These are phyloP conservation scores for Parasarocladium wereldwijsianum DNA, from an alignment of 2,329 filamentous ascomycete genomes.

Conservation along the genomic window DNA sequence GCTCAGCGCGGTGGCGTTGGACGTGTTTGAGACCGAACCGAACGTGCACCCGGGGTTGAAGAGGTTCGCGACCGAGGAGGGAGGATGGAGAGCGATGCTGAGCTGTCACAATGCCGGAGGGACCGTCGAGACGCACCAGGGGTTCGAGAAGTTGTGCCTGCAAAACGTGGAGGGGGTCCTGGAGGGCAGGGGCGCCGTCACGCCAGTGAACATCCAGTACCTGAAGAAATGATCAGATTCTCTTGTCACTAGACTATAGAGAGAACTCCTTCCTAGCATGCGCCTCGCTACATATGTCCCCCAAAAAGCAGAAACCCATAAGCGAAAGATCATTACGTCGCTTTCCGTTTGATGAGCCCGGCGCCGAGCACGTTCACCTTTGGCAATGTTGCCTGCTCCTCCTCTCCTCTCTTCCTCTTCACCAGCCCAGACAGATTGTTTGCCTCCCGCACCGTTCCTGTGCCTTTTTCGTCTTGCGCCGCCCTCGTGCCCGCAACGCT, in stretches of 20 bases:
- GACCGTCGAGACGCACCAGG: constrained; percentile 50
- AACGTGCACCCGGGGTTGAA: constrained; percentile 30
- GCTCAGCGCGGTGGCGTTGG: constrained; percentile 40
- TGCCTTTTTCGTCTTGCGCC: constrained; percentile 7
- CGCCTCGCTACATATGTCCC: not conserved
- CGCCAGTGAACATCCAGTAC: constrained; percentile 48
- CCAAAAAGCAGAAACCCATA: not conserved
- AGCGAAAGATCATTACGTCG: constrained; percentile 19
- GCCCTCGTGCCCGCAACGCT: constrained; percentile 30
- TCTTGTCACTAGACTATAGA: not conserved
- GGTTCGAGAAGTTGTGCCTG: constrained; percentile 53
- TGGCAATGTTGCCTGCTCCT: constrained; percentile 9
- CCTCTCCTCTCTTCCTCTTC: constrained; percentile 29
- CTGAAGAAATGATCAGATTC: constrained; percentile 14
- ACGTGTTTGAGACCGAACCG: constrained; percentile 51
- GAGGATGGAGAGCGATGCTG: constrained; percentile 39
- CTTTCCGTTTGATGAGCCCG: constrained; percentile 41
- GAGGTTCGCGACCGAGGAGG: constrained; percentile 19
- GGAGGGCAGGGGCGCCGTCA: constrained; percentile 32
- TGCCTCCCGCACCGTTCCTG: constrained; percentile 12
- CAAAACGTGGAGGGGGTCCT: constrained; percentile 49
- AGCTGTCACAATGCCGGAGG: constrained; percentile 56
- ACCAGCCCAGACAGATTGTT: constrained; percentile 35
- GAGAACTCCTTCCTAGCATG: not conserved
- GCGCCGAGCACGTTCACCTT: constrained; percentile 31